A percentile compares a stretch with the other conserved stretches of the same genome.
Conservation (phyloP, 441 rosid genomes). For the Erysimum cheiri region DNA sequence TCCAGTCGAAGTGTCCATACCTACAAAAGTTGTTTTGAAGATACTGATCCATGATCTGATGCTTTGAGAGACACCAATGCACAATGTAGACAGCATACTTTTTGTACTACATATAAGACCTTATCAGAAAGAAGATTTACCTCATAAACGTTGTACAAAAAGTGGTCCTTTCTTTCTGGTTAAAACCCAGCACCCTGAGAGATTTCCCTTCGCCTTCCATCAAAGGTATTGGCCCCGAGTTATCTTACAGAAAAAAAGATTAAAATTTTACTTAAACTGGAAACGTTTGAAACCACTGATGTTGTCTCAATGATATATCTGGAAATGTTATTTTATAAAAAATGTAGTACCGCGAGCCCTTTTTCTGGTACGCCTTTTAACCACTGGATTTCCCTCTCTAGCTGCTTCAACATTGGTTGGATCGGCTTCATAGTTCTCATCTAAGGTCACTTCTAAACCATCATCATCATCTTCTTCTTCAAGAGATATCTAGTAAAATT, state of each 20-base stretch:
- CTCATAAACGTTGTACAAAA: conserved; percentile 74
- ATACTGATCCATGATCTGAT: neutral
- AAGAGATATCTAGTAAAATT: conserved; percentile 58
- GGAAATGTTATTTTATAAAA: neutral
- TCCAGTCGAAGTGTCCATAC: conserved; percentile 86
- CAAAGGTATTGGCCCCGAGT: conserved; percentile 63
- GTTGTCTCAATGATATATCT: neutral
- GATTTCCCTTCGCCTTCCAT: conserved; percentile 88
- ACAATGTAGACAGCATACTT: neutral
- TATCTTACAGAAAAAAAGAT: conserved; percentile 52
- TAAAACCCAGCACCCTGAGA: conserved; percentile 78
- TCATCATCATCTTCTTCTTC: conserved; percentile 81
- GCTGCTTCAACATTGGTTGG: conserved; percentile 65
- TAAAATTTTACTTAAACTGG: neutral
- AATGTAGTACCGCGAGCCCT: conserved; percentile 58
- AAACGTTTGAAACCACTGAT: neutral
- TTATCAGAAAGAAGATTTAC: conserved; percentile 47
- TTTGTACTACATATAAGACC: too few relatives aligned
- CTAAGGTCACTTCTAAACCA: conserved; percentile 77
- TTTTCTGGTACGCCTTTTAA: conserved; percentile 59
- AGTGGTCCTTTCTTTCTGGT: conserved; percentile 60
- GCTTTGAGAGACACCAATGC: neutral
- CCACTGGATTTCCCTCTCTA: conserved; percentile 57
- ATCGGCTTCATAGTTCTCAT: conserved; percentile 71
- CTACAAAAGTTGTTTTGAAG: conserved; percentile 47